Evolutionary conservation across 805 yeast species (phyloP), one percentile per base, ranked within the genome.

Genomic region (Candida nanaspora): DNA sequence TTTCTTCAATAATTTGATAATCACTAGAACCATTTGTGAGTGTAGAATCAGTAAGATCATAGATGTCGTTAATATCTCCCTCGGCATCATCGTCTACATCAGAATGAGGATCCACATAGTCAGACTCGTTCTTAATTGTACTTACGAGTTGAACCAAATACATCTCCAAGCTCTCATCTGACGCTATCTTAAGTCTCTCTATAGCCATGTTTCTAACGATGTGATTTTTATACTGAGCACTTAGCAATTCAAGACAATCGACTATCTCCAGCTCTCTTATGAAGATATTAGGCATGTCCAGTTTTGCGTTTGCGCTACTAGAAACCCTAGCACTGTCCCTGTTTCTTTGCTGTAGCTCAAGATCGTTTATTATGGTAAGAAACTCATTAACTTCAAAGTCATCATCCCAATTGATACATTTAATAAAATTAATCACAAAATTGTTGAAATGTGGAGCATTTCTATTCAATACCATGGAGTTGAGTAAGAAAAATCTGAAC

Each of bases 101-200:
- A 5, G 56, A 46, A 29, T 42, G 46, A 4, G 57, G 54, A 27
- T 43, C 46, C 6, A 52, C 46, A 36, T 56, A 52, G 25, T 49
- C 47, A 2, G 56, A 45, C 53, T 93, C 98, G 57, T 86, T 86
- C 51, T 86, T 82, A 29, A 91, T 73, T 0, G 96, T 95, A 54
- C 89, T 97, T 0, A 91, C 98, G 15, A 91, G 67, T 60, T 93
- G 98, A 41, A 91, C 70, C 47, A 93, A 64, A 53, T 86, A 93
- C 45, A 89, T 68, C 41, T 85, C 82, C 14, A 93, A 59, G 47
- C 91, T 96, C 10, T 75, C 80, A 50, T 86, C 93, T 28, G 78
- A 73, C 0, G 96, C 96, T 44, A 78, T 70, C 41, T 78, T 74
- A 36, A 91, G 65, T 43, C 97, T 65, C 48, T 86, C 85, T 1